Percentiles rank a stretch among this genome's conserved stretches.
These are phyloP conservation scores for Starmerella powellii DNA, from an alignment of 805 yeast species.

Conservation along the genomic window DNA sequence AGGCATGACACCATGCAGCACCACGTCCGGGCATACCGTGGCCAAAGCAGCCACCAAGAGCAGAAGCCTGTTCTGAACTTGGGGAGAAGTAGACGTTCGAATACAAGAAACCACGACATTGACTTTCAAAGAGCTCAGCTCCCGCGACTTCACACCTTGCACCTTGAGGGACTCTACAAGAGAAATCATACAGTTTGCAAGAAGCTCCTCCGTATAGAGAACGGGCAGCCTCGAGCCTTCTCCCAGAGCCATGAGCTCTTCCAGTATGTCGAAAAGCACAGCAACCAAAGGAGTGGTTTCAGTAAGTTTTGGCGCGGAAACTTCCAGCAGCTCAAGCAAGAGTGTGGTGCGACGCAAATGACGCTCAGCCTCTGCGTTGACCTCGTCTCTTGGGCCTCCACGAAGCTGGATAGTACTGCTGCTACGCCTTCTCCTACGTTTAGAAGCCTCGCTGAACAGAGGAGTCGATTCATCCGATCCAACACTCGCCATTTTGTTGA, in stretches of 20 bases:
- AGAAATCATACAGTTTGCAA: constrained; percentile 74
- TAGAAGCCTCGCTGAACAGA: constrained; percentile 17
- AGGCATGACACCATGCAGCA: constrained; percentile 97
- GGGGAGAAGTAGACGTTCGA: constrained; percentile 80
- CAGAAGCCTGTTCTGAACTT: constrained; percentile 79
- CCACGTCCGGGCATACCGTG: constrained; percentile 75
- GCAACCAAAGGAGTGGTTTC: constrained; percentile 24
- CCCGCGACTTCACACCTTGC: constrained; percentile 7
- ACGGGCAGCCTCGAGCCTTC: constrained; percentile 87
- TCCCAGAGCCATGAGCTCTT: constrained; percentile 47
- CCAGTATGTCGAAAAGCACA: constrained; percentile 30
- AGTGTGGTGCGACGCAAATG: constrained; percentile 71
- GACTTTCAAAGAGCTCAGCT: constrained; percentile 63
- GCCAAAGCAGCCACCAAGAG: constrained; percentile 82
- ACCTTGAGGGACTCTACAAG: constrained; percentile 39
- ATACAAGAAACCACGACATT: constrained; percentile 86
- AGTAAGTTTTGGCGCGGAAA: constrained; percentile 11
- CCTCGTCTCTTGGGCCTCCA: constrained; percentile 37
- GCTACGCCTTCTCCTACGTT: constrained; percentile 66
- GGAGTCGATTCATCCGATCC: constrained; percentile 1
- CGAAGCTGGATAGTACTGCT: constrained; percentile 50
- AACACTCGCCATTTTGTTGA: constrained; percentile 30
- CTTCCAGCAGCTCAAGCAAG: constrained; percentile 67
- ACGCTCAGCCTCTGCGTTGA: constrained; percentile 60
- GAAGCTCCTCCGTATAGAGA: constrained; percentile 76